Conservation (phyloP, 116 monocot species). For the Posidonia oceanica region DNA sequence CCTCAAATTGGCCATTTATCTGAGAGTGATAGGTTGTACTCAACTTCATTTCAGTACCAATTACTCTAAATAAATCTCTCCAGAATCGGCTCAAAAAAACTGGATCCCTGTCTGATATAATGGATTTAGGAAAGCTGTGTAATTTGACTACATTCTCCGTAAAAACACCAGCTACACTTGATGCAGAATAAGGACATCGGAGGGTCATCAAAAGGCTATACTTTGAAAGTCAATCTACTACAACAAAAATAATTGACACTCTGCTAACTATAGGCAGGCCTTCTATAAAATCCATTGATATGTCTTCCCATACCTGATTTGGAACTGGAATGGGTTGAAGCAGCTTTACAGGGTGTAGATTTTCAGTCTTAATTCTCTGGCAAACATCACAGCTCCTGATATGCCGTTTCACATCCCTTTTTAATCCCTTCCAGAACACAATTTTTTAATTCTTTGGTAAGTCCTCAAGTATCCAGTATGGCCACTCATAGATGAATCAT, state of each 20-base stretch:
- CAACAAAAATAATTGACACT: neutral
- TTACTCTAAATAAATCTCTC: neutral
- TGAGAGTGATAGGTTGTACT: neutral
- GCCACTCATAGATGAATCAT: neutral
- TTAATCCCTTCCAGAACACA: too few species aligned
- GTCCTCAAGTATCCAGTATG: neutral
- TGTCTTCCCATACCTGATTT: neutral
- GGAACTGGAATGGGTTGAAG: too few species aligned
- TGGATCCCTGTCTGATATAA: neutral
- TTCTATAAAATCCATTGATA: neutral
- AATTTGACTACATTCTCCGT: neutral
- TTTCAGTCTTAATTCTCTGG: too few species aligned
- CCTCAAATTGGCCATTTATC: neutral
- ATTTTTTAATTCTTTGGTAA: too few species aligned
- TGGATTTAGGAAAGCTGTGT: neutral
- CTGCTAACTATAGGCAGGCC: neutral
- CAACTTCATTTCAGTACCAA: neutral
- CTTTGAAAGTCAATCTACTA: neutral
- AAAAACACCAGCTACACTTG: neutral
- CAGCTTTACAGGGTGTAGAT: too few species aligned
- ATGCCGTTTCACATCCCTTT: too few species aligned
- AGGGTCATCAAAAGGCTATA: neutral
- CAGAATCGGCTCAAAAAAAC: neutral
- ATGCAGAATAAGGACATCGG: neutral
- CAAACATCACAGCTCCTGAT: too few species aligned